Base-by-base conservation (phyloP, 495 filamentous ascomycete genomes). In the Daldinia bambusicola region DNA sequence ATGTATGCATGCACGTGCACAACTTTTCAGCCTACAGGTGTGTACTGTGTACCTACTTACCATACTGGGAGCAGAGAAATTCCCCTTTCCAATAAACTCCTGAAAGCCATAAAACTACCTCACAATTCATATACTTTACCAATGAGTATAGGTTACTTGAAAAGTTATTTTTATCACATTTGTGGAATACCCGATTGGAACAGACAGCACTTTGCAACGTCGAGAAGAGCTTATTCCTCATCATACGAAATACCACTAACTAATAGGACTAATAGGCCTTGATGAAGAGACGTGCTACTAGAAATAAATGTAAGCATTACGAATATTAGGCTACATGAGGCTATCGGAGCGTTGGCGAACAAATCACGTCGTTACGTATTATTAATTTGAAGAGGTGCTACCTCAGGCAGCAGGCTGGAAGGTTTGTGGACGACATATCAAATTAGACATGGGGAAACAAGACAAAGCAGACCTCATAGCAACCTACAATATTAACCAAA, bases 281-380 rank as follows among this genome's bases (percentile, higher is more conserved):
- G 5, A 22, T 4, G 10, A 8, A 48, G 43, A 48, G 43, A 48
- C 10, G 43, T 8, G 9, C 0, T 48, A 22, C 9, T 9, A 22
- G 2, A 48, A 20, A 20, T 2, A 22, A 22, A 48, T 7, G 18
- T 48, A 48, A 48, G 43, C 43, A 48, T 20, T 48, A 48, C 43
- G 43, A 48, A 48, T 22, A 48, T 48, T 48, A 22, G 43, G 43
- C 43, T 48, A 48, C 43, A 48, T 18, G 10, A 20, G 43, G 43
- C 43, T 48, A 22, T 48, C 43, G 10, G 20, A 48, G 20, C 43
- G 20, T 48, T 18, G 20, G 43, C 43, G 20, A 8, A 8, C 43
- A 48, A n/a, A n/a, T n/a, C 6, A 22, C 16, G 2, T 7, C n/a
- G n/a, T 48, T 22, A 16, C 18, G 20, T 8, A 48, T 12, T 20